Evolutionary conservation across 2,329 filamentous ascomycete species (phyloP).

Genomic region (Neurospora crassa): DNA sequence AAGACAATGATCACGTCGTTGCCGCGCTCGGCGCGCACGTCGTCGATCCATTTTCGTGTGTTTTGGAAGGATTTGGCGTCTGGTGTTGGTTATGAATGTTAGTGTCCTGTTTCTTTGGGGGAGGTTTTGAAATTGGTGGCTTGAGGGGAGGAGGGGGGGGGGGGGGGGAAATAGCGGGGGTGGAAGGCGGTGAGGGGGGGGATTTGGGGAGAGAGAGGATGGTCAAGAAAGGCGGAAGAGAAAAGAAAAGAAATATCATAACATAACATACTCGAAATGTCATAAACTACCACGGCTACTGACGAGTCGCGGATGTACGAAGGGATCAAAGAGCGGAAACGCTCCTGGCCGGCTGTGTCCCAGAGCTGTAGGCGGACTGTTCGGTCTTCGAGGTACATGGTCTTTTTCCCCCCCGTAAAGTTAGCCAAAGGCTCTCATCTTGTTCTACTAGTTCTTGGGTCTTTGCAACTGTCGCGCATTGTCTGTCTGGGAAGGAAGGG

Average conservation of each 20-base stretch:
- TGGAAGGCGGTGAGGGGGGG: neutral
- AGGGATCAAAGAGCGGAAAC: conserved; percentile 93
- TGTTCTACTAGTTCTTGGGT: neutral
- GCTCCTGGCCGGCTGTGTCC: conserved; percentile 96
- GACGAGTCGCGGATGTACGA: conserved; percentile 98
- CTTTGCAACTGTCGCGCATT: neutral
- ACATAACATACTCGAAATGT: conserved; percentile 67
- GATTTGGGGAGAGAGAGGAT: neutral
- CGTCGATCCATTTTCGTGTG: conserved; percentile 98
- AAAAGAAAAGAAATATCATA: neutral
- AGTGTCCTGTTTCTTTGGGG: conserved; percentile 14
- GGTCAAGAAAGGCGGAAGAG: neutral
- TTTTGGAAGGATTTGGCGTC: conserved; percentile 96
- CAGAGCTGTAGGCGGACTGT: conserved; percentile 95
- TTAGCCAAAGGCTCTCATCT: no score
- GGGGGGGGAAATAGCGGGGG: neutral
- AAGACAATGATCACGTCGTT: conserved; percentile 99
- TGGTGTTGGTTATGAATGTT: conserved; percentile 21
- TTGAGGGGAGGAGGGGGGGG: neutral
- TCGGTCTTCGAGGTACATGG: conserved; percentile 98
- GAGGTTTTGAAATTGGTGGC: neutral
- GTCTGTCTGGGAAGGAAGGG: neutral
- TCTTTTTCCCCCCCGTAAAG: conserved; percentile 32
- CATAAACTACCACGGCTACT: conserved; percentile 97
- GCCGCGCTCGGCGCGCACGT: conserved; percentile 89